Conservation (phyloP, 768 basidiomycete genomes). For the Tylopilus plumbeoviolaceoides region DNA sequence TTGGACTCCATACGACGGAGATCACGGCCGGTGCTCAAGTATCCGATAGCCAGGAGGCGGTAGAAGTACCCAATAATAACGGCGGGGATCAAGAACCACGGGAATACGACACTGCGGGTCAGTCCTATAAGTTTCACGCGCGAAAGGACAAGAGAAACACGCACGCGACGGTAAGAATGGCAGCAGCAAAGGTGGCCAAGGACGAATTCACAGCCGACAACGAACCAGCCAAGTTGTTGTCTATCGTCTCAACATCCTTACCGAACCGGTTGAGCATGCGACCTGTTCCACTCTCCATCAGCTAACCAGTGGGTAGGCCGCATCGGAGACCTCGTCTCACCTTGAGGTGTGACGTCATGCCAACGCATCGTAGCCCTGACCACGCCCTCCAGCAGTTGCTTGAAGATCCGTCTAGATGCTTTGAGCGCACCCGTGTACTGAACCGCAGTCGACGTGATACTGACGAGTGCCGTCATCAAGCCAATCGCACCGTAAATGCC, state of each 20-base stretch:
- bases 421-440: slow-evolving; percentile 54
- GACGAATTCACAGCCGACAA: slow-evolving; percentile 76
- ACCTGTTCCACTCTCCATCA: slow-evolving; percentile 35
- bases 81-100: slow-evolving; percentile 78
- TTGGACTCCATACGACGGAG: slow-evolving; percentile 90
- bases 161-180: slow-evolving; percentile 68
- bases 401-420: slow-evolving; percentile 37
- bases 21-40: slow-evolving; percentile 78
- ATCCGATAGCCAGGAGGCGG: slow-evolving; percentile 63
- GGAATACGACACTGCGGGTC: slow-evolving; percentile 59
- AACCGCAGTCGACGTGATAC: slow-evolving; percentile 42
- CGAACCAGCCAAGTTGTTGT: slow-evolving; percentile 62
- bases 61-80: slow-evolving; percentile 70
- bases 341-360: slow-evolving; percentile 81
- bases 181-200: slow-evolving; percentile 71
- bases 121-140: slow-evolving; percentile 6
- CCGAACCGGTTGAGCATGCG: slow-evolving; percentile 86
- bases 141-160: slow-evolving; percentile 20
- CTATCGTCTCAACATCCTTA: slow-evolving; percentile 87
- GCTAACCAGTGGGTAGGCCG: neutral
- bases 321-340: slow-evolving; percentile 25
- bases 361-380: slow-evolving; percentile 82
- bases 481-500: slow-evolving; percentile 63
- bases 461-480: slow-evolving; percentile 43
- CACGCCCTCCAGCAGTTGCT: slow-evolving; percentile 59